These are phyloP conservation scores for Hymenoscyphus infarciens DNA, from an alignment of 2,329 filamentous ascomycete species.

Conservation along the genomic window DNA sequence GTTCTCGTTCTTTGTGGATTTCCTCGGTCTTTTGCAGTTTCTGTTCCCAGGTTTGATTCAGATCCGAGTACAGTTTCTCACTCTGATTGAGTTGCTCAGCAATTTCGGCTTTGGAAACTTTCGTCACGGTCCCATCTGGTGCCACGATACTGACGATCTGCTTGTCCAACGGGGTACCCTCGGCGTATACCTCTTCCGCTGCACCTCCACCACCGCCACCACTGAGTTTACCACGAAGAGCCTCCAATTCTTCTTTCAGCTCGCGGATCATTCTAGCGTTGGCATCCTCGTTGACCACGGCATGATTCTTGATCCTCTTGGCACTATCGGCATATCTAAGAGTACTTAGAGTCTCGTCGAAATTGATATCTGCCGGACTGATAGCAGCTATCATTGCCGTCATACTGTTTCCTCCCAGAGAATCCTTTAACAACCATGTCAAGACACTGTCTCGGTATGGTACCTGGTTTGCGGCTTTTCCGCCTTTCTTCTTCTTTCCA, in stretches of 20 bases:
- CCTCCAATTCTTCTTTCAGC: slow-evolving; percentile 86
- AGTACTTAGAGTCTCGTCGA: slow-evolving; percentile 94
- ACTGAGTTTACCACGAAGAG: slow-evolving; percentile 81
- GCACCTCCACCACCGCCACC: slow-evolving; percentile 51
- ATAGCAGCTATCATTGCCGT: slow-evolving; percentile 99
- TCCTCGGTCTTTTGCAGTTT: slow-evolving; percentile 92
- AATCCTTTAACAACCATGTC: slow-evolving; percentile 96
- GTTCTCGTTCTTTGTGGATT: slow-evolving; percentile 95
- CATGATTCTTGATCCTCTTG: slow-evolving; percentile 99
- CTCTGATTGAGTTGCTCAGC: slow-evolving; percentile 93
- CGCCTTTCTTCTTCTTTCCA: slow-evolving; percentile 69
- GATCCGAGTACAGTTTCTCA: slow-evolving; percentile 90
- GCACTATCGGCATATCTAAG: slow-evolving; percentile 95
- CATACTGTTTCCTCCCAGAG: slow-evolving; percentile 96
- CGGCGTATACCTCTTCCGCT: slow-evolving; percentile 81
- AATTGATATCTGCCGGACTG: slow-evolving; percentile 97
- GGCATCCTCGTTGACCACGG: slow-evolving; percentile 97
- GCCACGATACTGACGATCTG: slow-evolving; percentile 94
- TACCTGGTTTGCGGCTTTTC: slow-evolving; percentile 66
- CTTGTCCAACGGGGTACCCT: slow-evolving; percentile 87
- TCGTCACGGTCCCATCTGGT: slow-evolving; percentile 81
- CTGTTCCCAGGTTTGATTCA: slow-evolving; percentile 99
- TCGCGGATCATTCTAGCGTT: slow-evolving; percentile 99
- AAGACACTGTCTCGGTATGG: slow-evolving; percentile 96
- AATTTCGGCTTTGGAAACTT: slow-evolving; percentile 97